Conservation (phyloP, 1,284 basidiomycete genomes). For the Malassezia equina region DNA sequence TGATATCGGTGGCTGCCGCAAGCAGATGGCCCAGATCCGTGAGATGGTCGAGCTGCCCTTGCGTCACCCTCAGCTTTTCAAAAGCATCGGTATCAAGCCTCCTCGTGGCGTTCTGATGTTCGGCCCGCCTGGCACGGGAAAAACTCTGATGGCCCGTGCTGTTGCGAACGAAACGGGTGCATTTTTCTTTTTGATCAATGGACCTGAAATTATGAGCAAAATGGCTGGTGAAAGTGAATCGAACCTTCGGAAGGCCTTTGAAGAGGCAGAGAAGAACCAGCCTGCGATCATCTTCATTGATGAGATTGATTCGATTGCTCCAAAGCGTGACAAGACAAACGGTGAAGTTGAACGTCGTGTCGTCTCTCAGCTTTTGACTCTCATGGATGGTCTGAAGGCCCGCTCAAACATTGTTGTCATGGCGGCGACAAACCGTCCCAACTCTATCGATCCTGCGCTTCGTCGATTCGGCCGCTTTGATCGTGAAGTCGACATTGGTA, state of each 20-base stretch:
- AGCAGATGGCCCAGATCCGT: constrained; percentile 98
- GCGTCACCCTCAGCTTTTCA: constrained; percentile 97
- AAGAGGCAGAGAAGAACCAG: constrained; percentile 99
- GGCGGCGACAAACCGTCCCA: constrained; percentile 97
- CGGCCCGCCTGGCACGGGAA: constrained; percentile 48
- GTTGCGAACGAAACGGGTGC: constrained; percentile 99
- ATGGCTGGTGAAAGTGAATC: constrained; percentile 98
- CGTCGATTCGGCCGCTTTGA: constrained; percentile 98
- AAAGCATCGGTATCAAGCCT: constrained; percentile 99
- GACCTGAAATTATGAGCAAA: constrained; percentile 99
- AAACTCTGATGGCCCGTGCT: constrained; percentile 77
- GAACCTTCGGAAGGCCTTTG: constrained; percentile 93
- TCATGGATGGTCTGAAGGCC: constrained; percentile 98
- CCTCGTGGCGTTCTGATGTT: constrained; percentile 58
- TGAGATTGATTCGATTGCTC: constrained; percentile 97
- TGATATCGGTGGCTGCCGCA: constrained; percentile 96
- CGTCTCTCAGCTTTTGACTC: constrained; percentile 89
- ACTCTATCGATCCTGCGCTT: constrained; percentile 96
- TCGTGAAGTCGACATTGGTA: constrained; percentile 97
- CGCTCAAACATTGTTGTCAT: constrained; percentile 98
- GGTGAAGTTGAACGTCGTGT: constrained; percentile 98
- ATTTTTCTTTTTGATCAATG: constrained; percentile 99
- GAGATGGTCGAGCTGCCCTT: constrained; percentile 96
- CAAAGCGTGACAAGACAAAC: constrained; percentile 99
- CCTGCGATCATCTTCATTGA: constrained; percentile 99